Conservation (phyloP, 768 basidiomycete species). For the Podaxis sp. region DNA sequence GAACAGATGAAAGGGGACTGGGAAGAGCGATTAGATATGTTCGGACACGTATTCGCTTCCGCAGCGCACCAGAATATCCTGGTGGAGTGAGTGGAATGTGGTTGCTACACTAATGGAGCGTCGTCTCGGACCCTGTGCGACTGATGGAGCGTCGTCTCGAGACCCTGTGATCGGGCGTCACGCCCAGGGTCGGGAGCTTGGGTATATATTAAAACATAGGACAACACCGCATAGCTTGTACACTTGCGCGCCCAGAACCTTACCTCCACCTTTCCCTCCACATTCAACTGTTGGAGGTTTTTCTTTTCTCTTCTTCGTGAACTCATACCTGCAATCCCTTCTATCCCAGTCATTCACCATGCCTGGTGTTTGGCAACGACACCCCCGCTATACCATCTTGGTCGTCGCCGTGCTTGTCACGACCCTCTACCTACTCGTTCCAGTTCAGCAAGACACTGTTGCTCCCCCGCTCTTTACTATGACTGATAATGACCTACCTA, state of each 20-base stretch:
- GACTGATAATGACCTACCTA: constrained; percentile 33
- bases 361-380: constrained; percentile 36
- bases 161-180: not conserved
- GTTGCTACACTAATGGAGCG: not conserved
- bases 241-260: not conserved
- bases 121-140: not conserved
- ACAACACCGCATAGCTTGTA: not conserved
- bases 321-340: not conserved
- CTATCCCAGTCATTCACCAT: constrained; percentile 16
- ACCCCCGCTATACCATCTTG: constrained; percentile 52
- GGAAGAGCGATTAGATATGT: not conserved
- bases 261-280: not conserved
- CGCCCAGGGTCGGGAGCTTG: not conserved
- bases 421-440: constrained; percentile 47
- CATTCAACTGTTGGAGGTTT: constrained; percentile 2
- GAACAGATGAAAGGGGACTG: too few species aligned
- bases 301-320: not conserved
- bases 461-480: constrained; percentile 20
- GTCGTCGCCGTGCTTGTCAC: constrained; percentile 38
- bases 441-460: constrained; percentile 25
- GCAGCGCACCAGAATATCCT: not conserved
- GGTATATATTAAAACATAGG: not conserved
- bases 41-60: not conserved
- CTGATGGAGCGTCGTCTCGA: not conserved
- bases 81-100: not conserved